Evolutionary conservation across 345 rosid genomes (phyloP), one percentile per base, ranked within the genome.

Genomic region (Eutrema yunnanense): DNA sequence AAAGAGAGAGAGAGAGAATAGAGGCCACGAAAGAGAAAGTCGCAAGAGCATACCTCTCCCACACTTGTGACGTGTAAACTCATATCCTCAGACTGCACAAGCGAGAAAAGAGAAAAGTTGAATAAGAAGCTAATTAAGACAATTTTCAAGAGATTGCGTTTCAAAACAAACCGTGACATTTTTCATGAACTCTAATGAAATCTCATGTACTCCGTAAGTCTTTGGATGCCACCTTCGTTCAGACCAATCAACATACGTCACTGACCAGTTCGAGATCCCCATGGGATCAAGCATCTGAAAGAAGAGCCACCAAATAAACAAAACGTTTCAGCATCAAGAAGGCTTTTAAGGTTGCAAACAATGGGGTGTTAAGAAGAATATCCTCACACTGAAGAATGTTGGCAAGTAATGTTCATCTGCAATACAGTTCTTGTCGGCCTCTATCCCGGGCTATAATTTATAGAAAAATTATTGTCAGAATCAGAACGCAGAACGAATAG

Each of bases 191-290:
- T 82, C 90, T 3, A 78, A 72, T 3, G 84, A 82, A 43, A 90
- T 60, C 62, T 95, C 98, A 12, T 72, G 62, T 56, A 83, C 80
- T 69, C 71, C 83, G 66, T 86, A 87, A 3, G 91, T 87, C 80
- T 88, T 95, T 32, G 99, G 98, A 81, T 95, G 98, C 99, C 98
- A 95, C 75, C 91, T 95, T 78, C 92, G 83, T 82, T 95, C 99
- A 12, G 97, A 95, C 98, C 99, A 95, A 81, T 95, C 99, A 63
- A 95, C 99, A 62, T 86, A 88, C 10, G 99, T 95, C 40, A 87
- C 94, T 0, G 99, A 86, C 91, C 98, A 89, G 74, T 89, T 95
- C 22, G 98, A 90, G 36, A 95, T 88, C 19, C 99, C 98, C 66
- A 74, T 86, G 56, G 92, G 96, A 82, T 95, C 98, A 77, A 90